Evolutionary conservation across 2,329 filamentous ascomycete species (phyloP).

Genomic region (Taxawa tesnikishii): DNA sequence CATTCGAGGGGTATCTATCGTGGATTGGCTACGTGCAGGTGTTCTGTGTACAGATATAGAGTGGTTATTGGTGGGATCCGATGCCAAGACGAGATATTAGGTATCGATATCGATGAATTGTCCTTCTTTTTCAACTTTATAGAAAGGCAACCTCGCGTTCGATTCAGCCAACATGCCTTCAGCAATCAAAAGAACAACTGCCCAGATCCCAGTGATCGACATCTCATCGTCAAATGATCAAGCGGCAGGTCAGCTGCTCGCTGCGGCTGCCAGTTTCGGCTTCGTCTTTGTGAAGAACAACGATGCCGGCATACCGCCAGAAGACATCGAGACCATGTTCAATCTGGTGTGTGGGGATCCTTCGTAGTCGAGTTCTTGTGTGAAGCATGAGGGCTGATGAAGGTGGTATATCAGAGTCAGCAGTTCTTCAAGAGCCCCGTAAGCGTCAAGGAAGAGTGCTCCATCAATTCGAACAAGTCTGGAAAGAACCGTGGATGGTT

Average conservation of each 20-base stretch:
- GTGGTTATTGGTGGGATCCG: too few species aligned
- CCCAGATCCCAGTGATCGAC: slow-evolving; percentile 67
- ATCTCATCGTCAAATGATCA: slow-evolving; percentile 49
- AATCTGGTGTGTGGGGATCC: slow-evolving; percentile 43
- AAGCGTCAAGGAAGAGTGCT: slow-evolving; percentile 61
- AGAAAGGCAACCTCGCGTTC: too few species aligned
- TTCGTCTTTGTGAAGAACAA: slow-evolving; percentile 82
- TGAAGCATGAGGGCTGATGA: neutral
- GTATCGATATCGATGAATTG: too few species aligned
- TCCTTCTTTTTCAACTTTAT: too few species aligned
- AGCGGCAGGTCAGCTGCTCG: slow-evolving; percentile 57
- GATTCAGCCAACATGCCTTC: too few species aligned
- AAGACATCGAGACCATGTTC: slow-evolving; percentile 61
- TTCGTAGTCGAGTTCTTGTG: neutral
- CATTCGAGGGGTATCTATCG: too few species aligned
- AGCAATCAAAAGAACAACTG: slow-evolving; percentile 1
- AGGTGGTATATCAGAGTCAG: slow-evolving; percentile 6
- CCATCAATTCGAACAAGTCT: slow-evolving; percentile 51
- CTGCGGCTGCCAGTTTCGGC: slow-evolving; percentile 70
- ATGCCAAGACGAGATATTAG: too few species aligned
- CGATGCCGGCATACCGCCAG: slow-evolving; percentile 47
- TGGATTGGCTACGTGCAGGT: too few species aligned
- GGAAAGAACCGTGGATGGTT: slow-evolving; percentile 77
- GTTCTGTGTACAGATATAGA: too few species aligned
- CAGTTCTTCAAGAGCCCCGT: slow-evolving; percentile 59